Evolutionary conservation across 805 yeast species (phyloP).

Genomic region (Dipodascus albidus): DNA sequence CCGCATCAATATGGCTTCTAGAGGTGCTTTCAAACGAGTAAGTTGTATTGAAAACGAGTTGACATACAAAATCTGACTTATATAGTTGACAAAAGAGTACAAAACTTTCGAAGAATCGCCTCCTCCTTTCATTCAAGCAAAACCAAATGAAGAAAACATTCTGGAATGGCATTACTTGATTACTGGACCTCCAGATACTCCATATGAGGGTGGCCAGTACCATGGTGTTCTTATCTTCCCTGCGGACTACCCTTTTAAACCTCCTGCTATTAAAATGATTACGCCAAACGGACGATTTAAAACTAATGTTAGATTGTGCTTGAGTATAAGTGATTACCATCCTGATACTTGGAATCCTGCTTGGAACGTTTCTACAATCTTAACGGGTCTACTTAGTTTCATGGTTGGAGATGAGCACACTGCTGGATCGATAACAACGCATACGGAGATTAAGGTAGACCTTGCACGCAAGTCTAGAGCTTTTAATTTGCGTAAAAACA

Average conservation of each 20-base stretch:
- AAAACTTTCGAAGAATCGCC: constrained; percentile 67
- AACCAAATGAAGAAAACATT: constrained; percentile 79
- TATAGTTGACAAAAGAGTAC: constrained; percentile 65
- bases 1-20: constrained; percentile 25
- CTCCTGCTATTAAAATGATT: constrained; percentile 73
- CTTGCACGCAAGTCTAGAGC: constrained; percentile 49
- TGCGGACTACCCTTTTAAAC: constrained; percentile 78
- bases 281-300: constrained; percentile 68
- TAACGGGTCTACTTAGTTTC: constrained; percentile 78
- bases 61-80: constrained; percentile 7
- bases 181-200: constrained; percentile 86
- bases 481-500: constrained; percentile 58
- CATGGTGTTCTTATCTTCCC: constrained; percentile 84
- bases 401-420: constrained; percentile 85
- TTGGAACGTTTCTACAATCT: constrained; percentile 84
- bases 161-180: constrained; percentile 90
- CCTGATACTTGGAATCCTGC: constrained; percentile 96
- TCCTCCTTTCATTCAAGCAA: constrained; percentile 73
- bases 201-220: constrained; percentile 76
- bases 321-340: constrained; percentile 90
- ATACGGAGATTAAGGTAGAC: constrained; percentile 43
- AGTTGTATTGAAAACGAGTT: constrained; percentile 5
- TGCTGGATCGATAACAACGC: constrained; percentile 67
- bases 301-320: constrained; percentile 69
- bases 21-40: constrained; percentile 24